Conservation (phyloP, 192 early-diverging fungal species). For the Entomortierella beljakovae region DNA sequence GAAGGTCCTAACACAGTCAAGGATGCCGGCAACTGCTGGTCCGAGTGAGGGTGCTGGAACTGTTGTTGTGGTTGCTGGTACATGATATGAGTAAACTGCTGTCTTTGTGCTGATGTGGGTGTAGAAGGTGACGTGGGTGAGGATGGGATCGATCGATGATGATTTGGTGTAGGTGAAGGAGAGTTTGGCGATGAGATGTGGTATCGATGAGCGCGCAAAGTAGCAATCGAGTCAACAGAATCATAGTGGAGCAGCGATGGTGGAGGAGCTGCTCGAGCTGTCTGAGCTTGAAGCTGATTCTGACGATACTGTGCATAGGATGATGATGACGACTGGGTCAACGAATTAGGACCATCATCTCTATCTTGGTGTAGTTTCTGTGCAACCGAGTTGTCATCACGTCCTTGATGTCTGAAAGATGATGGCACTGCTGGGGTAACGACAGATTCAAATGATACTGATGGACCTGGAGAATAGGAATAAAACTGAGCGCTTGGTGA, state of each 20-base stretch:
- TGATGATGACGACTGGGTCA: slow-evolving; percentile 15
- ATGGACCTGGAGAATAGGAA: background rate
- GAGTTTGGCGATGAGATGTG: slow-evolving; percentile 6
- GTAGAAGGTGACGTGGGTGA: slow-evolving; percentile 2
- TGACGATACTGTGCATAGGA: slow-evolving; percentile 20
- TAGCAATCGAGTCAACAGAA: slow-evolving; percentile 37
- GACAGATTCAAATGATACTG: background rate
- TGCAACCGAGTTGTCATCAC: background rate
- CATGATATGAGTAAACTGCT: background rate
- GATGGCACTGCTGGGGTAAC: background rate
- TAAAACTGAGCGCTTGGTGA: background rate
- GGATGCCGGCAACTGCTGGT: background rate
- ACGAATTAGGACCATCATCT: background rate
- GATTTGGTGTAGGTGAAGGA: background rate
- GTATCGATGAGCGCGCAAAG: slow-evolving; percentile 15
- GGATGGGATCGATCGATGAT: background rate
- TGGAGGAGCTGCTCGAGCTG: background rate
- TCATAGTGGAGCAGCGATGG: slow-evolving; percentile 17
- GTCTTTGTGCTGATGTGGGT: background rate
- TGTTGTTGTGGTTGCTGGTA: slow-evolving; percentile 13
- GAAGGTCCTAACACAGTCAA: slow-evolving; percentile 28
- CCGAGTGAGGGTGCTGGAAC: background rate
- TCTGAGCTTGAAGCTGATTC: background rate
- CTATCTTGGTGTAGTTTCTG: background rate
- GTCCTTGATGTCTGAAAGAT: background rate